Evolutionary conservation across 345 rosid genomes (phyloP), one percentile per base, ranked within the genome.

Genomic region (Brassica cretica): DNA sequence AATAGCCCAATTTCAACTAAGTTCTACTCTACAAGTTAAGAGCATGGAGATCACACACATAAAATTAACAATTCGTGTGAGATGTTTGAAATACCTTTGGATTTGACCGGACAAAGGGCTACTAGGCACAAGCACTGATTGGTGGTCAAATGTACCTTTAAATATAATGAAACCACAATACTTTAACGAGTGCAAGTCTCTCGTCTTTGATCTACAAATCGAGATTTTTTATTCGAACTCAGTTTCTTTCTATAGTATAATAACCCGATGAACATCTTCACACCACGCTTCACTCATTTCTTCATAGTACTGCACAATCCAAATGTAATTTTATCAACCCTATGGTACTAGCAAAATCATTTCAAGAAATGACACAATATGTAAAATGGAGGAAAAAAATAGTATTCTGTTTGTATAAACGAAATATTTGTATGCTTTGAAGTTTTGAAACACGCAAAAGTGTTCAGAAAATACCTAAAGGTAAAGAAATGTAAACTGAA

Each of bases 241-340:
- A 72, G 53, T 72, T 72, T 78, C 77, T 66, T 66, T 72, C 24
- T 2, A 37, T 71, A 65, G 49, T 65, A 29, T 65, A 51, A 39
- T 71, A 70, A 9, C 29, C 35, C 14, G 76, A 71, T 56, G 65
- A 65, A 56, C 62, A 65, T 78, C 68, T 78, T 65, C 61, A 41
- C 61, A 46, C 37, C 49, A 69, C 72, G 25, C 66, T 77, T 64
- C 71, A 71, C 81, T 70, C 58, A 5, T 63, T 14, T 49, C 15
- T 51, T 24, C 49, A 21, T 64, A 39, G 25, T 25, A 71, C 81
- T 78, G 76, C 72, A 66, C 29, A 58, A 67, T 41, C 63, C 63
- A 72, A 44, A 41, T 78, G 10, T 16, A 44, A 58, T 12, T 71
- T 41, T 66, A 25, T 77, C 21, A 46, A 19, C 60, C 33, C 60